Evolutionary conservation across 805 yeast genomes (phyloP).

Genomic region (Yamadazyma phyllophila): DNA sequence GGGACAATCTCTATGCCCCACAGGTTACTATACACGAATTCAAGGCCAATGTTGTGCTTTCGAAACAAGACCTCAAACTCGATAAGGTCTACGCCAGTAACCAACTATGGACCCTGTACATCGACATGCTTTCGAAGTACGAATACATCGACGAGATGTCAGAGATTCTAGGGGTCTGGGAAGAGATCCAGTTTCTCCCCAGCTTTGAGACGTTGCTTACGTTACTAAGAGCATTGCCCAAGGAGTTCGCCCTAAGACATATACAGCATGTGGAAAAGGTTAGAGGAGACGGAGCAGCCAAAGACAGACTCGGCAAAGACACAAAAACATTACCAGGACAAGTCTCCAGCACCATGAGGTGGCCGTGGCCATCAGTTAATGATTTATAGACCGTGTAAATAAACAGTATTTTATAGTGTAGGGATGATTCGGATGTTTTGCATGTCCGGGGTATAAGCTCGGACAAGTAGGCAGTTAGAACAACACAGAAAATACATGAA

Average conservation of each 20-base stretch:
- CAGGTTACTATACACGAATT: slow-evolving; percentile 62
- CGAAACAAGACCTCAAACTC: slow-evolving; percentile 13
- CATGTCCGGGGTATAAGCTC: too few species aligned
- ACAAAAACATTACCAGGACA: not conserved
- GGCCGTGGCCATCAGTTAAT: slow-evolving; percentile 11
- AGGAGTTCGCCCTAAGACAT: slow-evolving; percentile 36
- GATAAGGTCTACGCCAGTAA: slow-evolving; percentile 41
- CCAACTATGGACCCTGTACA: slow-evolving; percentile 51
- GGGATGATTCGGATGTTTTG: too few species aligned
- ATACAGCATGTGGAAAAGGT: slow-evolving; percentile 30
- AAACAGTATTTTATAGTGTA: too few species aligned
- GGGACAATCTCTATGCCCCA: slow-evolving; percentile 55
- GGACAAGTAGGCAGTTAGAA: too few species aligned
- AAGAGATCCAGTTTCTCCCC: slow-evolving; percentile 44
- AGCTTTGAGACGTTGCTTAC: slow-evolving; percentile 35
- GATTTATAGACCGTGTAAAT: not conserved
- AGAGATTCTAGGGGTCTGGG: slow-evolving; percentile 55
- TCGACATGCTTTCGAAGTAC: slow-evolving; percentile 47
- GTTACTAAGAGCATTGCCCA: slow-evolving; percentile 37
- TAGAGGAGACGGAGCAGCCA: not conserved
- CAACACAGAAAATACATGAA: too few species aligned
- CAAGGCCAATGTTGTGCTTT: slow-evolving; percentile 34
- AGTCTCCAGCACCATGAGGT: not conserved
- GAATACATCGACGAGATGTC: slow-evolving; percentile 49
- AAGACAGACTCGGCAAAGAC: too few species aligned